Evolutionary conservation across 257 asterid genomes (phyloP), one percentile per base, ranked within the genome.

Genomic region (Solanum phureja): DNA sequence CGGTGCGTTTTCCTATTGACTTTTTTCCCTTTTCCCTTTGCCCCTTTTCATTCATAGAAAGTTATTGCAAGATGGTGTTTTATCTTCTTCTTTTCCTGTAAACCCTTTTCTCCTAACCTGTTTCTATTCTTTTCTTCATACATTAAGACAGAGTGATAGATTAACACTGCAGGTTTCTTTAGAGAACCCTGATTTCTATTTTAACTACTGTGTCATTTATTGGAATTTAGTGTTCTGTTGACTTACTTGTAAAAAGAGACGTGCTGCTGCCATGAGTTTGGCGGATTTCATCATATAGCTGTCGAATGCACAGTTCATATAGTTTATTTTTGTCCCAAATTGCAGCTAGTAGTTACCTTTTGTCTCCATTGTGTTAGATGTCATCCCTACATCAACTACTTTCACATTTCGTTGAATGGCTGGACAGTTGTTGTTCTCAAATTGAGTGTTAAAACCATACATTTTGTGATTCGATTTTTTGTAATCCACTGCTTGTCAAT

Each of bases 1-100:
- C 13, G 99, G 99, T 95, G 75, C 24, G 94, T 95, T 83, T 87
- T 73, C 58, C 35, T 29, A 29, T 29, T 29, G 29, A 29, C 29
- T 29, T 29, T 29, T 29, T 29, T 73, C 58, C 35, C 13, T 29
- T 9, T 89, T 24, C 42, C 19, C 12, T 60, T 71, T 42, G 35
- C 49, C 87, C 35, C 62, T 83, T 74, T 29, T n/a, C 69, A 16
- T 29, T 29, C 29, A 29, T 29, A 29, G 29, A 29, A 29, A 16
- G 81, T 76, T 87, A 83, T 86, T 49, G n/a, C 64, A 46, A 11
- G 10, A 19, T 83, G 75, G 46, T 60, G 73, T 56, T 33, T 29
- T 27, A 3, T 33, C 5, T 69, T 56, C 40, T 85, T 85, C 24
- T 56, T 38, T 23, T 42, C 66, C 37, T 52, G 37, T 21, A 37